Conservation (phyloP, 345 rosid genomes). For the Dovyalis caffra region DNA sequence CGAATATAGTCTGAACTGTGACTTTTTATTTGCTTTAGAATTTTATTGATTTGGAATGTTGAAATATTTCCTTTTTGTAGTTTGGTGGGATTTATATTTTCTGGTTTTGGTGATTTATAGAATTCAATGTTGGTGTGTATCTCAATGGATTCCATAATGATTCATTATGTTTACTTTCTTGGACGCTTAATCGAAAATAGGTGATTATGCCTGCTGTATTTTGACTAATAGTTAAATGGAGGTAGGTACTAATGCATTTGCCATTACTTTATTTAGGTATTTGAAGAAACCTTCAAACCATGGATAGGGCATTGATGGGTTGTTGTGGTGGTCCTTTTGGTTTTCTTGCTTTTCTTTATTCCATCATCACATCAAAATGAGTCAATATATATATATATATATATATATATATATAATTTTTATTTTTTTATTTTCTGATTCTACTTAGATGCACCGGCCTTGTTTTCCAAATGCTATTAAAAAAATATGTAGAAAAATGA, state of each 20-base stretch:
- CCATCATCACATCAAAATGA: too few relatives aligned
- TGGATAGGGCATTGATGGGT: neutral
- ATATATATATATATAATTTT: neutral
- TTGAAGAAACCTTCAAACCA: neutral
- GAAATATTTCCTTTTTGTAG: neutral
- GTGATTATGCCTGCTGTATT: slow-evolving; percentile 5
- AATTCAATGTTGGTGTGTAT: neutral
- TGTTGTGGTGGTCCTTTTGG: neutral
- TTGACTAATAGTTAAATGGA: neutral
- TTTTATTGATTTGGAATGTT: slow-evolving; percentile 2
- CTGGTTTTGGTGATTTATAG: neutral
- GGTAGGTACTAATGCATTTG: slow-evolving; percentile 8
- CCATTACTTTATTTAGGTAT: neutral
- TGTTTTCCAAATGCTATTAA: neutral
- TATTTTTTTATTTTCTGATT: neutral
- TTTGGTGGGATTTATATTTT: neutral
- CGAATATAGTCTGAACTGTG: neutral
- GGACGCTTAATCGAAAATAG: neutral
- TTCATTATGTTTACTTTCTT: neutral
- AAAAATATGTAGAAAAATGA: neutral
- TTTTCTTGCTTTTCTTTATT: slow-evolving; percentile 1
- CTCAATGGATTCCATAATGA: neutral
- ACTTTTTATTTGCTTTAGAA: neutral
- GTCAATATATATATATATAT: neutral
- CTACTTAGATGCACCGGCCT: neutral